These are phyloP conservation scores for Haplosporangium sp. DNA, from an alignment of 371 early-diverging fungal genomes.

Conservation along the genomic window DNA sequence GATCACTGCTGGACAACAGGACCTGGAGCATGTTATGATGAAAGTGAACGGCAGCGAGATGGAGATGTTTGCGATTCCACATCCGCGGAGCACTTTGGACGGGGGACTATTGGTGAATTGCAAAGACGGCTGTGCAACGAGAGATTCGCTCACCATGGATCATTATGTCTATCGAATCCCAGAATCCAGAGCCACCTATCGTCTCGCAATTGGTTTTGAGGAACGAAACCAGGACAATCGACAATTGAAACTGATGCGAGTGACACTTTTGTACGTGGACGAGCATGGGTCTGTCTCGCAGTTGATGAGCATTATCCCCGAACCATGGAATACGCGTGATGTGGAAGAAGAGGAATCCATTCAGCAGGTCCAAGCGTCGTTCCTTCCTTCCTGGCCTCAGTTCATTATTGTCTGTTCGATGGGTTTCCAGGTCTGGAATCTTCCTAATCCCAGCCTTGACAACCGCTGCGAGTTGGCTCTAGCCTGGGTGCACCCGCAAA, in stretches of 20 bases:
- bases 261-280: slow-evolving; percentile 8
- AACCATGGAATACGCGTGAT: slow-evolving; percentile 17
- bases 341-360: slow-evolving; percentile 11
- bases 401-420: slow-evolving; percentile 13
- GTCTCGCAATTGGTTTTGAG: slow-evolving; percentile 17
- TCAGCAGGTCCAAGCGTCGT: slow-evolving; percentile 16
- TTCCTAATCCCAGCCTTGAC: slow-evolving; percentile 3
- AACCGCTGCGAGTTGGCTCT: slow-evolving; percentile 11
- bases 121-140: neutral
- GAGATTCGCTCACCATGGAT: neutral
- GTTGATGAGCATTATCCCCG: slow-evolving; percentile 12
- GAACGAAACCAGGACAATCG: slow-evolving; percentile 11
- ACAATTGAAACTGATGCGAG: slow-evolving; percentile 1
- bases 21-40: slow-evolving; percentile 9
- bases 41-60: slow-evolving; percentile 17
- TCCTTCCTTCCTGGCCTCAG: slow-evolving; percentile 13
- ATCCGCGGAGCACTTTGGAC: neutral
- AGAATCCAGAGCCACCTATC: slow-evolving; percentile 3
- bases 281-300: slow-evolving; percentile 7
- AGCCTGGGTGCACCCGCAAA: slow-evolving; percentile 12
- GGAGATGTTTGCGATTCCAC: slow-evolving; percentile 21
- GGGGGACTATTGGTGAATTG: slow-evolving; percentile 2
- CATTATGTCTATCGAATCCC: slow-evolving; percentile 7
- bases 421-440: slow-evolving; percentile 28
- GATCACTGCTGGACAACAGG: neutral